Evolutionary conservation across 2,329 filamentous ascomycete genomes (phyloP).

Genomic region (Microcyclospora tardicrescens): DNA sequence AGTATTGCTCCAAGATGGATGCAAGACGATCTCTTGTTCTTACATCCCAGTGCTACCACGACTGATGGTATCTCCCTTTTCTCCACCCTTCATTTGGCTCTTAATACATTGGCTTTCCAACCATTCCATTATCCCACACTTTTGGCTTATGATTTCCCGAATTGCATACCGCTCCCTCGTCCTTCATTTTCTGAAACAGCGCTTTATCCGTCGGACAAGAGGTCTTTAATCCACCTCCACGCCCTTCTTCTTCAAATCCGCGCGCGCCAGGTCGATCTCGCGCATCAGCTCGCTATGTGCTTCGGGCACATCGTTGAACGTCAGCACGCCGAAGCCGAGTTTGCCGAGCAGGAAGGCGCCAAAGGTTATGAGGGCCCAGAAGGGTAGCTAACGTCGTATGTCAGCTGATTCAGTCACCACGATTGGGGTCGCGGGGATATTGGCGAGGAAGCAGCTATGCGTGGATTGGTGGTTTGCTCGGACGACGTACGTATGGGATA

Average conservation of each 20-base stretch:
- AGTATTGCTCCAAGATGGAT: too few species aligned
- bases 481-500: conserved; percentile 65
- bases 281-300: conserved; percentile 80
- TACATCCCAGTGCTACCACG: too few species aligned
- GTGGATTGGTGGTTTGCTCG: not conserved
- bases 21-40: too few species aligned
- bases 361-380: conserved; percentile 84
- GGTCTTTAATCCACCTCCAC: conserved; percentile 58
- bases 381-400: conserved; percentile 60
- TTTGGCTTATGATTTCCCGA: not conserved
- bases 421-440: conserved; percentile 2
- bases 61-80: too few species aligned
- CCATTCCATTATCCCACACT: conserved; percentile 1
- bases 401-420: too few species aligned
- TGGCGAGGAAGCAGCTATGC: too few species aligned
- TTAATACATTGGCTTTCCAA: too few species aligned
- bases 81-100: too few species aligned
- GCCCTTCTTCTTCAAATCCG: conserved; percentile 58
- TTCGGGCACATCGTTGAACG: conserved; percentile 89
- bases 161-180: too few species aligned
- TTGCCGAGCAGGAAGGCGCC: conserved; percentile 85
- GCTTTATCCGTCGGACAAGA: not conserved
- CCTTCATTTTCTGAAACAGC: not conserved
- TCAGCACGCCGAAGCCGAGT: conserved; percentile 83
- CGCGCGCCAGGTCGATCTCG: conserved; percentile 67